These are phyloP conservation scores for Mycena alexandri DNA, from an alignment of 768 basidiomycete genomes.

Conservation along the genomic window DNA sequence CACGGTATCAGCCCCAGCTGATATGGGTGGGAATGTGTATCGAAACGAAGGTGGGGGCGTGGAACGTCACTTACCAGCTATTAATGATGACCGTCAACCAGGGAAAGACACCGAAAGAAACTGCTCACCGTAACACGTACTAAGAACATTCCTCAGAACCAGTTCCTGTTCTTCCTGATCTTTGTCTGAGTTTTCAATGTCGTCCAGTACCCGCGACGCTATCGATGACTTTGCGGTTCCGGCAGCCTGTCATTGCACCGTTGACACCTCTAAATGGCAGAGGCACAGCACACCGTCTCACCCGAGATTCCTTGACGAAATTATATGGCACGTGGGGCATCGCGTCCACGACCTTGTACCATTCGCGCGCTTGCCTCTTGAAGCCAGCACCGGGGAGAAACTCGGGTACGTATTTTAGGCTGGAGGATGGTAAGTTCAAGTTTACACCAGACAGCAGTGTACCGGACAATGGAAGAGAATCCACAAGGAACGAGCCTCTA, in stretches of 20 bases:
- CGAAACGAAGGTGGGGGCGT: neutral
- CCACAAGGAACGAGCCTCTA: constrained; percentile 50
- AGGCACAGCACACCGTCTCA: neutral
- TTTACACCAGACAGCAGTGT: neutral
- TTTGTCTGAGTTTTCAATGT: constrained; percentile 17
- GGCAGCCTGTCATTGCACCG: constrained; percentile 4
- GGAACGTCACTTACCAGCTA: constrained; percentile 17
- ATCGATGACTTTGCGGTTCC: constrained; percentile 37
- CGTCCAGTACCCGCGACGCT: constrained; percentile 31
- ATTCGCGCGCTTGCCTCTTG: constrained; percentile 47
- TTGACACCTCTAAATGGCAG: neutral
- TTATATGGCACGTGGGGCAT: constrained; percentile 45
- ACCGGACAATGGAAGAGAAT: constrained; percentile 37
- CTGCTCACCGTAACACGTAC: constrained; percentile 16
- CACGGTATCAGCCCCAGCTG: constrained; percentile 29
- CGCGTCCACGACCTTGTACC: constrained; percentile 34
- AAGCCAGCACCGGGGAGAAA: constrained; percentile 55
- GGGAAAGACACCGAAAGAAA: neutral
- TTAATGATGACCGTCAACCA: neutral
- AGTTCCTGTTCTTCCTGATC: neutral
- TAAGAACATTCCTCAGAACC: constrained; percentile 7
- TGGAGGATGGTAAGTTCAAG: constrained; percentile 22
- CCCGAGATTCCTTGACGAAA: constrained; percentile 20
- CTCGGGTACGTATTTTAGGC: constrained; percentile 50
- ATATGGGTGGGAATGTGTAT: neutral